Evolutionary conservation across 768 basidiomycete species (phyloP), one percentile per base, ranked within the genome.

Genomic region (Termitomyces sp.): DNA sequence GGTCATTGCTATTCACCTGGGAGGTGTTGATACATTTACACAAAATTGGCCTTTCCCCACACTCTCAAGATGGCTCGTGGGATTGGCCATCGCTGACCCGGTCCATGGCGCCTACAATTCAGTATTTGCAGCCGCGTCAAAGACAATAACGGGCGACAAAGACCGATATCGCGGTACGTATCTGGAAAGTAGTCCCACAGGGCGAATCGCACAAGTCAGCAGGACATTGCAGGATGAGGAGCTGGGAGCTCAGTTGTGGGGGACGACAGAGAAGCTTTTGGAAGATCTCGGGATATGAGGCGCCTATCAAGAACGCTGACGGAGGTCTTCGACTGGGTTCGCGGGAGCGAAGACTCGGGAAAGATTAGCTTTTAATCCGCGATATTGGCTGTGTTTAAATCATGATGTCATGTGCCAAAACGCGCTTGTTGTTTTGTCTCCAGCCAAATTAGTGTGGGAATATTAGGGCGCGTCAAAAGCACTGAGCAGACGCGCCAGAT

Each of bases 1-100:
- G 3, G 69, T 63, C 23, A 66, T 80, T 16, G 57, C 74, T 0
- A 45, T 80, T 1, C 73, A 69, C 50, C 68, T 68, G 15, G 68
- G 68, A 23, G 59, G 62, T 27, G 67, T 72, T 29, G 66, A 69
- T 39, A 72, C 68, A 12, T 66, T 67, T 44, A 62, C 62, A 5
- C 63, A 66, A n/a, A 57, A 58, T 31, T 63, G 57, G 61, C 43
- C 50, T 4, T 63, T 63, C 25, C 59, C 60, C 20, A 53, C 54
- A 16, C 47, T 66, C 39, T 59, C 33, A 22, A 48, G 22, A 29
- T 56, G 54, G 54, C 45, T 69, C 9, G 56, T 64, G 11, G 51
- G 63, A 4, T 35, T 66, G 32, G 52, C 50, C 20, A 63, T 68
- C 22, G 53, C 60, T 9, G 36, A 59, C 13, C 58, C 63, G 9